phyloP scores from a whole-genome alignment of 495 filamentous ascomycete genomes.

The Collariella sp. region DNA sequence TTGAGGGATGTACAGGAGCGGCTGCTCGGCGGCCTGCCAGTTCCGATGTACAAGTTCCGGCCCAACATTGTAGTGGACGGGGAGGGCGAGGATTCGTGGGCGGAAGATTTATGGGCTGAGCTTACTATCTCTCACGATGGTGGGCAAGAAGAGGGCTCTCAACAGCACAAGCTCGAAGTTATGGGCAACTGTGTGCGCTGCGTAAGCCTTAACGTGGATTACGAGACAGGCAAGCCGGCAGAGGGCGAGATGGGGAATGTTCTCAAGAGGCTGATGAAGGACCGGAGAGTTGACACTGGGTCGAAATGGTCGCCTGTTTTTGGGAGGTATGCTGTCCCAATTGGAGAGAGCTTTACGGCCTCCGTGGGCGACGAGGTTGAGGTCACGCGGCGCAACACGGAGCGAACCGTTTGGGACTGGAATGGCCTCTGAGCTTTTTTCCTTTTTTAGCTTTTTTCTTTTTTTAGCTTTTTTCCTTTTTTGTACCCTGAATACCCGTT shows the following conservation, averaged over 20 bases:
- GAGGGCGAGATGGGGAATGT: constrained; percentile 55
- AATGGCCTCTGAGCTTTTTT: constrained; percentile 5
- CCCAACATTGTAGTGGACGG: constrained; percentile 72
- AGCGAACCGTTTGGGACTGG: constrained; percentile 50
- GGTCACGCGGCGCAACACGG: constrained; percentile 48
- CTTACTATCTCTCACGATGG: constrained; percentile 39
- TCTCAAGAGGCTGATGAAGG: constrained; percentile 68
- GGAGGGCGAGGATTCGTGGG: constrained; percentile 50
- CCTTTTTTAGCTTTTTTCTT: too few species aligned
- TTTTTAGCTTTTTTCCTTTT: too few species aligned
- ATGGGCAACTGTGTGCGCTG: constrained; percentile 81
- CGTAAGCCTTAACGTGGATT: constrained; percentile 73
- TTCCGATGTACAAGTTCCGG: constrained; percentile 74
- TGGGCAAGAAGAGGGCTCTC: not conserved
- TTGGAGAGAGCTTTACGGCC: constrained; percentile 33
- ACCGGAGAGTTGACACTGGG: constrained; percentile 68
- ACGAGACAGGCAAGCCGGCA: constrained; percentile 58
- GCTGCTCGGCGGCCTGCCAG: constrained; percentile 42
- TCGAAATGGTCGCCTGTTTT: constrained; percentile 71
- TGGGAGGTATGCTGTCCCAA: constrained; percentile 70
- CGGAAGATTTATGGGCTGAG: constrained; percentile 84
- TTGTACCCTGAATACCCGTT: too few species aligned
- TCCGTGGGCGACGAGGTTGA: constrained; percentile 62
- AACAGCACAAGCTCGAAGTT: constrained; percentile 42
- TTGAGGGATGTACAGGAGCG: constrained; percentile 55